A percentile compares a stretch with the other conserved stretches of the same genome.
These are phyloP conservation scores for Zhuliangozyma blackwelliae DNA, from an alignment of 1,139 yeast genomes.

Conservation along the genomic window DNA sequence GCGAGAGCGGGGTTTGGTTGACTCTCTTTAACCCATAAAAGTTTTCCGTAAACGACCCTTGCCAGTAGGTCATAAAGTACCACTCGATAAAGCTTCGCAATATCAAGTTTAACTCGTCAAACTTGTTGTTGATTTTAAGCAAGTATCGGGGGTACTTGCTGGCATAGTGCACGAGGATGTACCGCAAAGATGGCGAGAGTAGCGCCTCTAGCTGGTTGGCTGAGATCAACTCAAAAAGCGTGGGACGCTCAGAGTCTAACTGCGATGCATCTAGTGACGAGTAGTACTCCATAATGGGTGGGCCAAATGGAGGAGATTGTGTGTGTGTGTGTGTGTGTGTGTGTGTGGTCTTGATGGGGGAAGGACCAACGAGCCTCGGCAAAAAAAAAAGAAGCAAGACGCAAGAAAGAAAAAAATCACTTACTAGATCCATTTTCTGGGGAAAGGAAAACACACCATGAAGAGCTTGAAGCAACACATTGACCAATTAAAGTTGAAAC, in stretches of 20 bases:
- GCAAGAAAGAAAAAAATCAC: background rate
- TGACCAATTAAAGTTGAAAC: constrained; percentile 16
- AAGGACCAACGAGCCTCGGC: background rate
- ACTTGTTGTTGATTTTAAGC: constrained; percentile 58
- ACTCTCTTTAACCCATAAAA: constrained; percentile 85
- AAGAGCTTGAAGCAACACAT: constrained; percentile 19
- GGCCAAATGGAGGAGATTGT: too few relatives aligned
- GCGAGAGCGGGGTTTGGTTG: constrained; percentile 35
- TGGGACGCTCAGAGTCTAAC: constrained; percentile 71
- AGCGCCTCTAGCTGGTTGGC: constrained; percentile 74
- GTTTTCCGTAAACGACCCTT: constrained; percentile 84
- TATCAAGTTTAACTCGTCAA: constrained; percentile 70
- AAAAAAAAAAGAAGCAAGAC: background rate
- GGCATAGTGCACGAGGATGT: constrained; percentile 77
- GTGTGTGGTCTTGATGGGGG: too few relatives aligned
- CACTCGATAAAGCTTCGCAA: constrained; percentile 70
- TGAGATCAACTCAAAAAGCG: constrained; percentile 78
- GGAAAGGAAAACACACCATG: constrained; percentile 1
- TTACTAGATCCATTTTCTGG: too few relatives aligned
- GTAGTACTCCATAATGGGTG: constrained; percentile 64
- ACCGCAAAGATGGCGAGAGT: constrained; percentile 78
- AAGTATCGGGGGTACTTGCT: constrained; percentile 71
- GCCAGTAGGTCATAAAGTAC: constrained; percentile 69
- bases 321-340: too few relatives aligned
- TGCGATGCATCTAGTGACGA: constrained; percentile 76